phyloP scores from a whole-genome alignment of 2,329 filamentous ascomycete species.

The Magnaporthales sp. region DNA sequence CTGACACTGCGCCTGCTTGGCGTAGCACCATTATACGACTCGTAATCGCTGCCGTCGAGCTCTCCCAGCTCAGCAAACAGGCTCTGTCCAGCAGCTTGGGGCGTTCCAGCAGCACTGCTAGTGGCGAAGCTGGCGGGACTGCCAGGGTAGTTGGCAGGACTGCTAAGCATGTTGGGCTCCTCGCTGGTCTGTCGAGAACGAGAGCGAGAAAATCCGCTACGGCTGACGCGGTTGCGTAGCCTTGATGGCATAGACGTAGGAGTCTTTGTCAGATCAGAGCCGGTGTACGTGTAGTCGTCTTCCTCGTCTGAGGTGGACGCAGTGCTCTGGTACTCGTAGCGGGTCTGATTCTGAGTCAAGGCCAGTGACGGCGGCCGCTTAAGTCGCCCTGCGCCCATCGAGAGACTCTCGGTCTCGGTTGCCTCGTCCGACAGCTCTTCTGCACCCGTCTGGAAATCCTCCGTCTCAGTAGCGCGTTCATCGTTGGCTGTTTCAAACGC shows the following conservation, averaged over 20 bases:
- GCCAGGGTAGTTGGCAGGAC: constrained; percentile 42
- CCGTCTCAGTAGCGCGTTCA: constrained; percentile 78
- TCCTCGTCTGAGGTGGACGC: constrained; percentile 81
- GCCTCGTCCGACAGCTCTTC: constrained; percentile 69
- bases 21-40: constrained; percentile 46
- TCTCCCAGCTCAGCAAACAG: constrained; percentile 86
- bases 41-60: constrained; percentile 66
- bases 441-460: constrained; percentile 89
- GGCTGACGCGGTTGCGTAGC: constrained; percentile 63
- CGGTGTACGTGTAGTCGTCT: constrained; percentile 43
- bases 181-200: constrained; percentile 55
- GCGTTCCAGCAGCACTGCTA: constrained; percentile 38
- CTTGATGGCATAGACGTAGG: constrained; percentile 53
- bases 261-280: constrained; percentile 44
- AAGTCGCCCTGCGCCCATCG: constrained; percentile 32
- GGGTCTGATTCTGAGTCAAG: constrained; percentile 41
- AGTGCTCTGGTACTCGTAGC: constrained; percentile 73
- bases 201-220: constrained; percentile 44
- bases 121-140: constrained; percentile 45
- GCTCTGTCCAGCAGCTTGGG: constrained; percentile 54
- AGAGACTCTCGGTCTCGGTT: constrained; percentile 70
- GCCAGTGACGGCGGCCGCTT: constrained; percentile 32
- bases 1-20: constrained; percentile 41
- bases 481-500: constrained; percentile 70
- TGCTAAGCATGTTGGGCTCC: constrained; percentile 47